Conservation (phyloP, 306 rosid species). For the Dryas alaskensis region DNA sequence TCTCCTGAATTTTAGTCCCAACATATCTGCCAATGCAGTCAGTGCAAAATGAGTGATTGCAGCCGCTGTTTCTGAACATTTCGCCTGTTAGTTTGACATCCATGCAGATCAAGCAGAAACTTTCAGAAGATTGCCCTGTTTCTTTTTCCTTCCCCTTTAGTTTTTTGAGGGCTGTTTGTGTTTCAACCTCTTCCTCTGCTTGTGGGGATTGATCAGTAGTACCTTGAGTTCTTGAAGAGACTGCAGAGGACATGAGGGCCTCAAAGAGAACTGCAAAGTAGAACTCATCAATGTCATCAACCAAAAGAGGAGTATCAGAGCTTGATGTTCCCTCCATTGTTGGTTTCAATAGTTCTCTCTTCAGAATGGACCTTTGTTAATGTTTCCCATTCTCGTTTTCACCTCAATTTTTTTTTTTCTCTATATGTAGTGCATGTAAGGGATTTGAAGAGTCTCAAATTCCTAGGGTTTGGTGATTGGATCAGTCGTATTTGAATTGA, state of each 20-base stretch:
- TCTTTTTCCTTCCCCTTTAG: conserved; percentile 23
- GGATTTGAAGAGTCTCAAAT: background rate
- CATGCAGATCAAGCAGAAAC: conserved; percentile 53
- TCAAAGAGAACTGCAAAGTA: conserved; percentile 55
- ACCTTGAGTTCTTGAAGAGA: background rate
- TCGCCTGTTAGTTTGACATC: conserved; percentile 35
- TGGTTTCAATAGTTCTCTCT: background rate
- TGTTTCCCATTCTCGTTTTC: background rate
- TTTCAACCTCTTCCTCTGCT: background rate
- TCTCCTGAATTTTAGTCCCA: conserved; percentile 46
- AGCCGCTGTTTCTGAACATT: conserved; percentile 42
- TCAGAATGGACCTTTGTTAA: background rate
- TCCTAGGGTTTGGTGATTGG: background rate
- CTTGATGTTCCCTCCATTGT: conserved; percentile 9
- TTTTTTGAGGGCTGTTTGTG: background rate
- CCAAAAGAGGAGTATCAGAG: conserved; percentile 16
- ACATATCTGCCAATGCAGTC: conserved; percentile 46
- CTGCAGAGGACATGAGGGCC: conserved; percentile 44
- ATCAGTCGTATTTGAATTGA: background rate
- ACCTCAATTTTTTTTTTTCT: background rate
- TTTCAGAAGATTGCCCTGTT: conserved; percentile 24
- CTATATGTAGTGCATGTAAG: background rate
- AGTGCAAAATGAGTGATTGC: conserved; percentile 47
- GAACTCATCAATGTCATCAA: conserved; percentile 62
- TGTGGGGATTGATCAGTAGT: background rate